Conservation (phyloP, 805 yeast genomes). For the Saccharomycodes ludwigii region DNA sequence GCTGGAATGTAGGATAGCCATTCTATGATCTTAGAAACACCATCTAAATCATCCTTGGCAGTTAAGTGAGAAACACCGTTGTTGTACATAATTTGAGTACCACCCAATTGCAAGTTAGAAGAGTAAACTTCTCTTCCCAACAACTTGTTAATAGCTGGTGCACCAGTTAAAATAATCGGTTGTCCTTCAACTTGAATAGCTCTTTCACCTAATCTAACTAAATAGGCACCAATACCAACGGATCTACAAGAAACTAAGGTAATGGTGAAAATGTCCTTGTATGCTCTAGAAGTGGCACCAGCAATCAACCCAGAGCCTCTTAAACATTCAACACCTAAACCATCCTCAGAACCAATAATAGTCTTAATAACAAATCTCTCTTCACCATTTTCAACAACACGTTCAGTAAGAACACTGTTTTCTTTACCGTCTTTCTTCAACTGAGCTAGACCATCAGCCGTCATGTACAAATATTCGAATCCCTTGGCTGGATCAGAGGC, state of each 20-base stretch:
- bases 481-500: constrained; percentile 69
- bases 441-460: constrained; percentile 47
- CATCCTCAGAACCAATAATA: constrained; percentile 88
- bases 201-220: constrained; percentile 97
- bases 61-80: constrained; percentile 98
- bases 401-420: constrained; percentile 59
- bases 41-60: constrained; percentile 93
- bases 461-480: constrained; percentile 76
- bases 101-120: constrained; percentile 95
- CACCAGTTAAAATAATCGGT: constrained; percentile 97
- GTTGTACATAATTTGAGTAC: constrained; percentile 96
- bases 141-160: constrained; percentile 94
- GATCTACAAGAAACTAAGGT: constrained; percentile 99
- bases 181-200: constrained; percentile 98
- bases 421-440: constrained; percentile 49
- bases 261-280: constrained; percentile 92
- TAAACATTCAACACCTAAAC: constrained; percentile 96
- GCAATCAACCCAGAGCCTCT: constrained; percentile 98
- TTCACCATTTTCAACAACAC: constrained; percentile 74
- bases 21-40: constrained; percentile 85
- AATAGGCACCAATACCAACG: constrained; percentile 98
- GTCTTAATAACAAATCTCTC: constrained; percentile 71
- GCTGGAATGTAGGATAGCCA: constrained; percentile 96
- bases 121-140: constrained; percentile 95
- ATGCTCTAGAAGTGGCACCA: constrained; percentile 96